phyloP scores from a whole-genome alignment of 768 basidiomycete genomes.

The Nidularia sp. region DNA sequence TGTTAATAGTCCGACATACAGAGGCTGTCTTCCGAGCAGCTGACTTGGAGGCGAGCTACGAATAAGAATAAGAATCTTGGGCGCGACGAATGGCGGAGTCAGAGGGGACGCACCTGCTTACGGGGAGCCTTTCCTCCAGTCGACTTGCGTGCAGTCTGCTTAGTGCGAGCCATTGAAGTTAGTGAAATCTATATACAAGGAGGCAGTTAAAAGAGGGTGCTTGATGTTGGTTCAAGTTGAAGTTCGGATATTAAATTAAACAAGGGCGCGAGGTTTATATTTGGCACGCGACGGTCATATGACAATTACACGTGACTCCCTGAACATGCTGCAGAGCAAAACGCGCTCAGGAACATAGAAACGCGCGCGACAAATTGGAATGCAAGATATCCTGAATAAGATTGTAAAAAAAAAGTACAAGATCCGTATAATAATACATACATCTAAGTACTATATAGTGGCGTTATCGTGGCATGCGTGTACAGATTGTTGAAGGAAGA shows the following conservation, averaged over 20 bases:
- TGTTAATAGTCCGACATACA: not conserved
- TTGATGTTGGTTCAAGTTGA: not conserved
- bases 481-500: too few relatives aligned
- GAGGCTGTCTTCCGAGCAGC: conserved; percentile 44
- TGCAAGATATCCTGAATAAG: too few relatives aligned
- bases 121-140: conserved; percentile 56
- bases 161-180: conserved; percentile 52
- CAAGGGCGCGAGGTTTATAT: not conserved
- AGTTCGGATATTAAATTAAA: not conserved
- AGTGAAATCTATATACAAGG: not conserved
- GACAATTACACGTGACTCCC: not conserved
- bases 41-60: conserved; percentile 39
- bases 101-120: conserved; percentile 20
- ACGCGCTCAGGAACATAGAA: not conserved
- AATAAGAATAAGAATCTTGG: not conserved
- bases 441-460: too few relatives aligned
- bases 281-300: not conserved
- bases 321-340: not conserved
- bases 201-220: not conserved
- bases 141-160: conserved; percentile 65
- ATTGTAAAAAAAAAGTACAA: too few relatives aligned
- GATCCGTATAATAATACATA: too few relatives aligned
- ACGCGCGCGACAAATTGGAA: not conserved
- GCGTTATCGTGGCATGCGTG: too few relatives aligned
- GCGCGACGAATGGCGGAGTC: not conserved